Evolutionary conservation across 2,329 filamentous ascomycete species (phyloP).

Genomic region (Aureobasidium leucospermi): DNA sequence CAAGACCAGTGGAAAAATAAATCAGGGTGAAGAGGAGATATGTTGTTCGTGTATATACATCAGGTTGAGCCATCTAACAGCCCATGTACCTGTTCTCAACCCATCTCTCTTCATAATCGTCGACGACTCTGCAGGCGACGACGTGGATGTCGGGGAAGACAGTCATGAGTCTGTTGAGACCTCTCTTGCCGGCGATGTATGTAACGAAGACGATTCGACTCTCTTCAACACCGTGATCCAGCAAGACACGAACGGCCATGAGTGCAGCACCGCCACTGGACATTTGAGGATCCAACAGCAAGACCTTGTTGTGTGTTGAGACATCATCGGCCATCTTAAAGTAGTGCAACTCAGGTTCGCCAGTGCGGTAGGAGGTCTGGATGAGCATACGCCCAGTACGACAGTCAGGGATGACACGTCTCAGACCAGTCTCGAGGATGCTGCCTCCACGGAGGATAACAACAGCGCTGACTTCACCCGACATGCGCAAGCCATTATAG

Average conservation of each 20-base stretch:
- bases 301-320: conserved; percentile 65
- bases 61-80: background rate
- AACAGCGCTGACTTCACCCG: conserved; percentile 73
- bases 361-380: conserved; percentile 70
- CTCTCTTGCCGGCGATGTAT: conserved; percentile 78
- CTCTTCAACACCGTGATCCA: conserved; percentile 84
- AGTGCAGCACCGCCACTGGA: conserved; percentile 76
- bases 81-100: conserved; percentile 68
- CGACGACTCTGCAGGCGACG: conserved; percentile 74
- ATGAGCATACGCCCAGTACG: conserved; percentile 83
- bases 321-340: conserved; percentile 72
- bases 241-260: conserved; percentile 93
- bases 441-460: conserved; percentile 84
- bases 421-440: conserved; percentile 78
- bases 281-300: conserved; percentile 91
- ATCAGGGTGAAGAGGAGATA: too few species aligned
- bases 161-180: conserved; percentile 74
- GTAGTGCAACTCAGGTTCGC: conserved; percentile 90
- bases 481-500: conserved; percentile 65
- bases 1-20: background rate
- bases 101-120: conserved; percentile 80
- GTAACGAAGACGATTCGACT: conserved; percentile 86
- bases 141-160: conserved; percentile 85
- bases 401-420: conserved; percentile 87
- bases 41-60: background rate